Evolutionary conservation across 2,329 filamentous ascomycete genomes (phyloP).

Genomic region (Talaromyces funiculosus): DNA sequence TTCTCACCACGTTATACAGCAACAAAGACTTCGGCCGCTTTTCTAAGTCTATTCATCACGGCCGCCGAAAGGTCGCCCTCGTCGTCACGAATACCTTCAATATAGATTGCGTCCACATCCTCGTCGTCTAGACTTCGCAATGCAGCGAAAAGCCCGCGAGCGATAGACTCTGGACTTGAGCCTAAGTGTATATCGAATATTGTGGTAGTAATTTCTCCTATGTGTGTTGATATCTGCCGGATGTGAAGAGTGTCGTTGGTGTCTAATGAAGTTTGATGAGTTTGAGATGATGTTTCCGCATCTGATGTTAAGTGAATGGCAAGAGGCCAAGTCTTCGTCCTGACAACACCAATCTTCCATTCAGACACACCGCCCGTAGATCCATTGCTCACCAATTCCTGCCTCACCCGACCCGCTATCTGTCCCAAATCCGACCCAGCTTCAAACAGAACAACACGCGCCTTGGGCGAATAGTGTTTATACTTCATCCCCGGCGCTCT

Average conservation of each 20-base stretch:
- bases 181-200: slow-evolving; percentile 69
- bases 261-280: neutral
- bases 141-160: slow-evolving; percentile 80
- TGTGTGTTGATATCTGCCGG: neutral
- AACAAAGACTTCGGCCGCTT: slow-evolving; percentile 60
- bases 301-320: slow-evolving; percentile 23
- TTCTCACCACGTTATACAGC: slow-evolving; percentile 31
- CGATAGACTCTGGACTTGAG: slow-evolving; percentile 64
- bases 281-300: slow-evolving; percentile 14
- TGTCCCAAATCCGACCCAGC: slow-evolving; percentile 33
- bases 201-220: neutral
- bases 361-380: slow-evolving; percentile 11
- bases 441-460: slow-evolving; percentile 78
- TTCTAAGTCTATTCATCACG: slow-evolving; percentile 76
- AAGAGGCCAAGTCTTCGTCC: slow-evolving; percentile 33
- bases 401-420: slow-evolving; percentile 28
- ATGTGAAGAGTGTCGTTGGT: neutral
- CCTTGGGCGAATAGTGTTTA: slow-evolving; percentile 91
- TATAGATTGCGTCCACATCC: slow-evolving; percentile 75
- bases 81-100: slow-evolving; percentile 72
- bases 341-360: slow-evolving; percentile 35
- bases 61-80: slow-evolving; percentile 78
- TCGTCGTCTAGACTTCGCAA: slow-evolving; percentile 76
- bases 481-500: slow-evolving; percentile 98
- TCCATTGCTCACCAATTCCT: slow-evolving; percentile 27